A percentile compares a stretch with the other conserved stretches of the same genome.
These are phyloP conservation scores for Striga hermonthica DNA, from an alignment of 305 asterid species.

Conservation along the genomic window DNA sequence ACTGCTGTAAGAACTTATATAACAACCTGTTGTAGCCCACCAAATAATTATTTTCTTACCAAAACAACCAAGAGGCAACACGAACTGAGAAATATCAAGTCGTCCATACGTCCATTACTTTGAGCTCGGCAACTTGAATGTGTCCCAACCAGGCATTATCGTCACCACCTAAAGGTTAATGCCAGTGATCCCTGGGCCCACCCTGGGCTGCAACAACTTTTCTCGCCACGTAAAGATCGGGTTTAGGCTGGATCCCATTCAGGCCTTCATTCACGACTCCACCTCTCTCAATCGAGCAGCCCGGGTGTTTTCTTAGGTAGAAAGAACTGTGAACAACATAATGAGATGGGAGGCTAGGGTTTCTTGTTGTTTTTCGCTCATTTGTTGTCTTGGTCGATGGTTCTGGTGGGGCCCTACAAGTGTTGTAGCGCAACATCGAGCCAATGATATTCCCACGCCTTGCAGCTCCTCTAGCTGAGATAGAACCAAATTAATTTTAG, in stretches of 20 bases:
- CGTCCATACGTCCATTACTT: not conserved
- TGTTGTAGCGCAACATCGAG: constrained; percentile 55
- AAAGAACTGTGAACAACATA: constrained; percentile 51
- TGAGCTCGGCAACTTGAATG: not conserved
- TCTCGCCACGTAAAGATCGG: constrained; percentile 66
- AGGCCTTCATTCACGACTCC: constrained; percentile 51
- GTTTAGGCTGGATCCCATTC: constrained; percentile 54
- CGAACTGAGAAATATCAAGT: not conserved
- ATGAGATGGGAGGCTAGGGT: constrained; percentile 54
- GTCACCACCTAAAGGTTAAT: constrained; percentile 31
- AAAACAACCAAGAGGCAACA: not conserved
- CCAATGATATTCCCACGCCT: constrained; percentile 78
- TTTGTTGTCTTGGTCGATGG: constrained; percentile 51
- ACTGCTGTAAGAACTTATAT: not conserved
- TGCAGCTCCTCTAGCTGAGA: constrained; percentile 59
- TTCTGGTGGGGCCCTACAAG: too few relatives aligned
- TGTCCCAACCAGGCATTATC: not conserved
- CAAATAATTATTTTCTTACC: not conserved
- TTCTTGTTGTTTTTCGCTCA: constrained; percentile 53
- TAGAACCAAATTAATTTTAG: constrained; percentile 10
- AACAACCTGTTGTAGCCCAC: constrained; percentile 9
- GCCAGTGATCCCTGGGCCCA: constrained; percentile 71
- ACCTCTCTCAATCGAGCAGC: constrained; percentile 56
- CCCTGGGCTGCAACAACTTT: constrained; percentile 84
- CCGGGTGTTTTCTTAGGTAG: constrained; percentile 65